Evolutionary conservation across 139 green algal species (phyloP), one percentile per base, ranked within the genome.

Genomic region (Volvox reticuliferus): DNA sequence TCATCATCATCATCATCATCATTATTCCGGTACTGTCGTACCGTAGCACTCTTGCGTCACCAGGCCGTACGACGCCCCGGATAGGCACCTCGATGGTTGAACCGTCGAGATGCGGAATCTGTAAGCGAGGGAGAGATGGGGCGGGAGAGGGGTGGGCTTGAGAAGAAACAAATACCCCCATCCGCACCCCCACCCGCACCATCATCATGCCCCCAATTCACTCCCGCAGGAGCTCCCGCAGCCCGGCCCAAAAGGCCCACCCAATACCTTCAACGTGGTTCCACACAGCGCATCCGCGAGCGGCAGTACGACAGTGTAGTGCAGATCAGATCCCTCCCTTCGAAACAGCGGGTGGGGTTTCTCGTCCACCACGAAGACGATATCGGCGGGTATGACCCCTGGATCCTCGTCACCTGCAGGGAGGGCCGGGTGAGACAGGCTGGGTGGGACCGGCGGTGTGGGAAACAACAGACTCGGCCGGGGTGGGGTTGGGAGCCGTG

Each of bases 301-400:
- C 62, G 82, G 19, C 68, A 93, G 20, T 32, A 94, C 77, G 78
- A 71, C 75, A 83, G 26, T 79, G 71, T 75, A 94, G 20, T 97
- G 63, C n/a, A 99, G 94, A 93, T 99, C 96, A 90, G 98, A 95
- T 55, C 96, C 96, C 21, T 99, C 96, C 16, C 98, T 93, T 19
- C 90, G 94, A 90, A 99, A 99, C 9, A 79, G 85, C 0, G 94
- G 28, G 92, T 99, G 97, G 61, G 97, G 95, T 95, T 99, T 98
- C 92, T 99, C 98, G 17, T 98, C 94, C 24, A 99, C 86, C 28
- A 98, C 87, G 86, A 99, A 99, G 28, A 99, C 93, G 6, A 99
- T 95, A 94, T 99, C 98, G 32, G 96, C 96, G 21, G 98, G 86
- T 24, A 95, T 91, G 18, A 91, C 84, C n/a, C 97, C 97, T 0